These are phyloP conservation scores for Fraxinus velutina DNA, from an alignment of 305 asterid genomes.

Conservation along the genomic window DNA sequence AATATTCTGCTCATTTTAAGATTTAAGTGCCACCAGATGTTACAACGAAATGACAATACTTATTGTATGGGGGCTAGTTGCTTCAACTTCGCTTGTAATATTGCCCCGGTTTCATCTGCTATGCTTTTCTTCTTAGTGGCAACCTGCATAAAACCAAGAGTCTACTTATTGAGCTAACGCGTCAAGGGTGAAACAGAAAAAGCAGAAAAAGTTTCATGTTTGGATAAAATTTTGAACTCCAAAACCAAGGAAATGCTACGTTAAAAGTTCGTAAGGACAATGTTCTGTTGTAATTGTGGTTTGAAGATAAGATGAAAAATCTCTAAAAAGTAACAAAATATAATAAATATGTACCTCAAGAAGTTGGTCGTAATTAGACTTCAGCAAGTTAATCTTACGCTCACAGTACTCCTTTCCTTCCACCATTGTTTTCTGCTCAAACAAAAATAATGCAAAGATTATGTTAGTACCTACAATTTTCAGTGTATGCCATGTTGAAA, in stretches of 20 bases:
- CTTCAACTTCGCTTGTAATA: constrained; percentile 61
- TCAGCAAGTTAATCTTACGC: constrained; percentile 76
- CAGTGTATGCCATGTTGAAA: constrained; percentile 3
- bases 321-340: not conserved
- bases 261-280: not conserved
- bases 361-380: constrained; percentile 91
- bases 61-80: constrained; percentile 51
- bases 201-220: not conserved
- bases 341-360: constrained; percentile 62
- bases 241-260: constrained; percentile 5
- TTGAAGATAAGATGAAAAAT: not conserved
- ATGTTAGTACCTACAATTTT: not conserved
- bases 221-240: not conserved
- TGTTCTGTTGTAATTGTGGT: not conserved
- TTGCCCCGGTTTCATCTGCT: constrained; percentile 63
- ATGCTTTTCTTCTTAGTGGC: constrained; percentile 71
- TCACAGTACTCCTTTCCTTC: constrained; percentile 94
- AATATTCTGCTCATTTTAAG: not conserved
- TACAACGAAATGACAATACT: not conserved
- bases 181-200: constrained; percentile 11
- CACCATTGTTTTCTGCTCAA: constrained; percentile 72
- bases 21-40: not conserved
- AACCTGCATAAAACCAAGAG: constrained; percentile 49
- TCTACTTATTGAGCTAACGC: not conserved
- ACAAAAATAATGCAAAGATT: constrained; percentile 8